Evolutionary conservation across 2,329 filamentous ascomycete species (phyloP), one percentile per base, ranked within the genome.

Genomic region (Ophiostoma pallidulum): DNA sequence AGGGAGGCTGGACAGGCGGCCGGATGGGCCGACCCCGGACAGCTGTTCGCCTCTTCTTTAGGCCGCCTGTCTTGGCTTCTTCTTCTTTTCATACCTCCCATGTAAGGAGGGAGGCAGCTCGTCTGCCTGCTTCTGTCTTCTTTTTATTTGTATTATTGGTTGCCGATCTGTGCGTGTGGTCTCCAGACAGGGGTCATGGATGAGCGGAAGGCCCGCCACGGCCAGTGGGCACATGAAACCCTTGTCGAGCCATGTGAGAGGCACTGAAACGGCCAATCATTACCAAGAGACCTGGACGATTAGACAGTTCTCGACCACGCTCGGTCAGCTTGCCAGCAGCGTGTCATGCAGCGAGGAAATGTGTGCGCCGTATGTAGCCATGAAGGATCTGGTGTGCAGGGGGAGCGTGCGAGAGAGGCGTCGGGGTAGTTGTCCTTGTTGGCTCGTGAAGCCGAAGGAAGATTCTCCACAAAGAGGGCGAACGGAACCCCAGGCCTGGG

Each of bases 241-340:
- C 47, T 49, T 49, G 47, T 49, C 47, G 19, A 45, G 47, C 47
- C 47, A 49, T 49, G 47, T 45, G 47, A 37, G 39, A 26, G 41
- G 47, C 42, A 45, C 36, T 45, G 47, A 49, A 49, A 49, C 47
- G 29, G 41, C 14, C 37, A 45, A 31, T 38, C 42, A 31, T 38
- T 38, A 18, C 24, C 26, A 48, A 45, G 32, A 41, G 26, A 36
- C 44, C 28, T 24, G 13, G 35, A 18, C 9, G 33, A 20, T 38
- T 32, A 31, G 24, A 36, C 33, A 14, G 8, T n/a, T 14, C 31
- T 33, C 31, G 12, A 13, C 6, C 8, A 28, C 41, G 41, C 32
- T 37, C 43, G 36, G 26, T 18, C 26, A 10, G 10, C 8, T 28
- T 28, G 5, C 24, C 10, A 28, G 24, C 10, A 28, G 24, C 24